These are phyloP conservation scores for Cystofilobasidium capitatum DNA, from an alignment of 768 basidiomycete genomes.

Conservation along the genomic window DNA sequence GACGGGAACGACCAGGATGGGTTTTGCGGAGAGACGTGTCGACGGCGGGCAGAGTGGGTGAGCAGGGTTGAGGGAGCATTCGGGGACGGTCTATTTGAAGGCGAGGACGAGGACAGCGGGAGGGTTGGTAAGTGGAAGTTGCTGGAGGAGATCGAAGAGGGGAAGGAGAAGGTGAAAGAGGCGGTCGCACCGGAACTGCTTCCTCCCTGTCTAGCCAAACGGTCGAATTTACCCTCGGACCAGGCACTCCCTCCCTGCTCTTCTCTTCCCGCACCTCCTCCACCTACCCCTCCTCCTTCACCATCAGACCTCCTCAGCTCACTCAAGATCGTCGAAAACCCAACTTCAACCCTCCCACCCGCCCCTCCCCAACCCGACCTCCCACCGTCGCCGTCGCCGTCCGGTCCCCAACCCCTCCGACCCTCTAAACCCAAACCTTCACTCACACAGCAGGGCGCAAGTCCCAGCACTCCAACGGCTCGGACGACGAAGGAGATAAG, in stretches of 20 bases:
- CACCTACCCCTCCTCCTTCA: background rate
- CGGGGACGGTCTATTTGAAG: constrained; percentile 9
- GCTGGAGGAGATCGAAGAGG: background rate
- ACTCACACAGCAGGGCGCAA: background rate
- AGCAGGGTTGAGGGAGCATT: constrained; percentile 1
- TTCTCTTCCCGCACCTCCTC: background rate
- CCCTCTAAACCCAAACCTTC: background rate
- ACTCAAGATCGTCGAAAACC: constrained; percentile 6
- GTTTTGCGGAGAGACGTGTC: constrained; percentile 6
- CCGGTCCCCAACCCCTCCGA: background rate
- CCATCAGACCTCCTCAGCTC: constrained; percentile 9
- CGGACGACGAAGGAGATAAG: background rate
- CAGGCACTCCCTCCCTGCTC: background rate
- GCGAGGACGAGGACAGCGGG: background rate
- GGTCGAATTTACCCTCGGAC: too few species aligned
- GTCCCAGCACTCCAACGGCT: background rate
- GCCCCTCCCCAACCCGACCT: background rate
- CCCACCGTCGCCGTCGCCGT: background rate
- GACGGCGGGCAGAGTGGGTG: constrained; percentile 16
- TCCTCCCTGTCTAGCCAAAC: background rate
- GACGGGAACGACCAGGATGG: constrained; percentile 19
- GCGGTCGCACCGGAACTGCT: background rate
- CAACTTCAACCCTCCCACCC: background rate
- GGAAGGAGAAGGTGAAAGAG: background rate
- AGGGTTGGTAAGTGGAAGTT: background rate